Base-by-base conservation (phyloP, 2,329 filamentous ascomycete genomes). In the Neonectria ditissima region DNA sequence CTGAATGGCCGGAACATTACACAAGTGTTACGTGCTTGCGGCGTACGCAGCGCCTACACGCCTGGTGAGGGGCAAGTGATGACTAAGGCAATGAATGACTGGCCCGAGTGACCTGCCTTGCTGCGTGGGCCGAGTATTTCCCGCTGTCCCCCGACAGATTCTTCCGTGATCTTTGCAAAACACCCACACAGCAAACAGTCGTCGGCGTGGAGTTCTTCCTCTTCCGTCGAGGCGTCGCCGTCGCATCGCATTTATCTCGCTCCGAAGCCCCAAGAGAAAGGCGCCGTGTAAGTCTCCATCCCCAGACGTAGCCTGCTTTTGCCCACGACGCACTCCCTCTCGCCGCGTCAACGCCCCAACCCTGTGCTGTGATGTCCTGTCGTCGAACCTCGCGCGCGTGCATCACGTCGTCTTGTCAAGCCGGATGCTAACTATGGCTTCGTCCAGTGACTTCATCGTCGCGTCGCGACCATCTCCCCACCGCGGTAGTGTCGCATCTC, bases 161-260 rank as follows among this genome's bases (percentile, higher is more conserved):
- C 72, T 77, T 76, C 75, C 76, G 74, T 75, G 69, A 71, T 72
- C 67, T 69, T 67, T 43, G 69, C 69, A 75, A 77, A 77, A 78
- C 74, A 77, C 73, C 69, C 75, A 75, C 72, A 74, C 70, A 70
- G 71, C 68, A 68, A 68, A 47, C 55, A 32, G 69, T 73, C 70
- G 61, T 73, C 71, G 71, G 71, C 66, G 74, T 76, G 76, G 79
- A 80, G 80, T 82, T 82, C 80, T 82, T 82, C 80, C 80, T 81
- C 76, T 79, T 82, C 80, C 80, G 80, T 80, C 76, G 73, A 76
- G 70, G 70, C 69, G 70, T 72, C 55, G 63, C 73, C 69, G 78
- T 75, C 74, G 77, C 77, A 75, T 80, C 78, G 77, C 79, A 80
- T 80, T 80, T 80, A 80, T 78, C 77, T 78, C 79, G 77, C 69